Evolutionary conservation across 192 early-diverging fungal species (phyloP), one percentile per base, ranked within the genome.

Genomic region (Coemansia sp.): DNA sequence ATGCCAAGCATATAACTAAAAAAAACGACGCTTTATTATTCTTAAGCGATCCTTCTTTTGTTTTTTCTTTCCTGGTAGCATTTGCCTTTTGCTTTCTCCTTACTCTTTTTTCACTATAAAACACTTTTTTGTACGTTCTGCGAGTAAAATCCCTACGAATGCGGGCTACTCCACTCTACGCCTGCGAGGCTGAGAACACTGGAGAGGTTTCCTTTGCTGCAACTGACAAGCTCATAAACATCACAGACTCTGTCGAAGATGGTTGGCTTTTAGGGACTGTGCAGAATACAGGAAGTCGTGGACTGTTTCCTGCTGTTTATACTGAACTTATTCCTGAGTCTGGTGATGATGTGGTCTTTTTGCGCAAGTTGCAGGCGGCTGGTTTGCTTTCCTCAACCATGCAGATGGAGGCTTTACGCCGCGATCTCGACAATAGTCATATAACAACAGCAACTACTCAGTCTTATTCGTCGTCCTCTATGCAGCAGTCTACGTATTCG

Each of bases 151-250:
- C 19, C n/a, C 3, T 6, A 16, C 21, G 54, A 34, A 80, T 80
- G 77, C 44, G 58, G 16, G 77, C 77, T 7, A 74, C 18, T 30
- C 67, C 77, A 55, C 63, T 80, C 47, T 80, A 71, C 56, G 73
- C 77, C 0, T 80, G 77, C 58, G 57, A 64, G 21, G 77, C 77
- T 8, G 77, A 80, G 21, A 71, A 71, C 68, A 16, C 64, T 16
- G 73, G 77, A 48, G 77, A 80, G 47, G 62, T 80, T 18, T 68
- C 77, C 8, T 80, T 80, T 62, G 62, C 74, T 7, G 73, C 57
- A 18, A 31, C 31, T 14, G 65, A 71, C 51, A 44, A 41, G 12
- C 60, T 80, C 12, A 49, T 38, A 8, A 23, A 56, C 61, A 49
- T 80, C 16, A 10, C 21, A 10, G 55, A 62, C 47, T 71, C 72